Percentiles rank a stretch among this genome's conserved stretches.
These are phyloP conservation scores for Taphrina populina DNA, from an alignment of 1,139 yeast species.

Conservation along the genomic window DNA sequence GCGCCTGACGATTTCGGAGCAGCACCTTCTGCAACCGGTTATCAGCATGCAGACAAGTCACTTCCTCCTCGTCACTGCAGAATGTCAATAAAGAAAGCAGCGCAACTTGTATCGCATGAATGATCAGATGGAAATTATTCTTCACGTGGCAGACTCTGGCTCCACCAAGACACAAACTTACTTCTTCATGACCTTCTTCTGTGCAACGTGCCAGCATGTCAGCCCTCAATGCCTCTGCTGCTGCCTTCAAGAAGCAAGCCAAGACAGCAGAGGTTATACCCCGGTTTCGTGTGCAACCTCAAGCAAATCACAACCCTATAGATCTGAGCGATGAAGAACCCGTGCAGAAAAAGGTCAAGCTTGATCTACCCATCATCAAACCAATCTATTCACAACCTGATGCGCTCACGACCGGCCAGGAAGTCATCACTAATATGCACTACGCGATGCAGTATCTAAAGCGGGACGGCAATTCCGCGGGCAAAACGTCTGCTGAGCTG, in stretches of 20 bases:
- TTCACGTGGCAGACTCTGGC: too few relatives aligned
- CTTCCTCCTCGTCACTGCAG: too few relatives aligned
- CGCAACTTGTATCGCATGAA: too few relatives aligned
- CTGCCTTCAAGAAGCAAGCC: slow-evolving; percentile 61
- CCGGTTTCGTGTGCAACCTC: slow-evolving; percentile 52
- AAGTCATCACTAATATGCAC: slow-evolving; percentile 74
- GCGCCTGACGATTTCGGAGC: too few relatives aligned
- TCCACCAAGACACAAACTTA: too few relatives aligned
- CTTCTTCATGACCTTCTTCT: too few relatives aligned
- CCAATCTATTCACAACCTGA: slow-evolving; percentile 46
- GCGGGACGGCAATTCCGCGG: slow-evolving; percentile 43
- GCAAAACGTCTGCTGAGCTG: slow-evolving; percentile 45
- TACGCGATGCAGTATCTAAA: slow-evolving; percentile 87
- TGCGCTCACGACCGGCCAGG: slow-evolving; percentile 54
- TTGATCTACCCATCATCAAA: slow-evolving; percentile 16
- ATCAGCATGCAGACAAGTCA: too few relatives aligned
- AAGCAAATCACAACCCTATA: slow-evolving; percentile 39
- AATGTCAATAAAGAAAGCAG: too few relatives aligned
- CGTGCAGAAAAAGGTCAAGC: slow-evolving; percentile 38
- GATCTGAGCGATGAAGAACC: slow-evolving; percentile 41
- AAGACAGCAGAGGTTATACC: slow-evolving; percentile 45
- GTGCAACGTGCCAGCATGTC: too few relatives aligned
- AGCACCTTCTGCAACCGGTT: too few relatives aligned
- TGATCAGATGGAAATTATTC: too few relatives aligned
- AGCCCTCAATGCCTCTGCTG: slow-evolving; percentile 51